phyloP scores from a whole-genome alignment of 2,329 filamentous ascomycete species.

The Aspergillus sp. region DNA sequence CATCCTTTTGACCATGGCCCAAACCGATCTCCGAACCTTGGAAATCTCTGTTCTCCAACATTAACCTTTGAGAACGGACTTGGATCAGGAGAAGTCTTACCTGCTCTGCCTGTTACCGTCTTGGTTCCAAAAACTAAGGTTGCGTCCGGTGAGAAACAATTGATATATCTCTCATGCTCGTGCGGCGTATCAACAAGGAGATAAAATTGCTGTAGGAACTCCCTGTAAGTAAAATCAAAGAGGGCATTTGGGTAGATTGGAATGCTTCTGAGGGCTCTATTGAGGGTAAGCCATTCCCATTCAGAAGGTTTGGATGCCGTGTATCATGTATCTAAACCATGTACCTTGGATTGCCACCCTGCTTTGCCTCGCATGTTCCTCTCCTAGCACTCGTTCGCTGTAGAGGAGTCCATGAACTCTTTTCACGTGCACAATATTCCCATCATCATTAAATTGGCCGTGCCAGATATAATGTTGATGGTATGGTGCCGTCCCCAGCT shows the following conservation, averaged over 20 bases:
- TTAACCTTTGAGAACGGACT: neutral
- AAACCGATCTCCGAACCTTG: neutral
- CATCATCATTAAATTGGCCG: neutral
- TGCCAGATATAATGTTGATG: neutral
- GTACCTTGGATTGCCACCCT: neutral
- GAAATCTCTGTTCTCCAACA: neutral
- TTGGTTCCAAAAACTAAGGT: neutral
- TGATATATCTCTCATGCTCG: neutral
- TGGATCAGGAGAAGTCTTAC: neutral
- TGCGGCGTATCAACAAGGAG: neutral
- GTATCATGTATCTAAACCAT: neutral
- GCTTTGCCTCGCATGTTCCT: neutral
- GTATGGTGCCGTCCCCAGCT: neutral
- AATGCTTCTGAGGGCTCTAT: neutral
- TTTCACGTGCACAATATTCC: neutral
- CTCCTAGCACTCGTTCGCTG: neutral
- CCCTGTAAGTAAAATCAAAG: neutral
- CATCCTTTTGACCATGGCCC: neutral
- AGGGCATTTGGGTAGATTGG: neutral
- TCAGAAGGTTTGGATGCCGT: neutral
- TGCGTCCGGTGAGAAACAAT: neutral
- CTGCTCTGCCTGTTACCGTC: neutral
- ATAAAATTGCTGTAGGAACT: neutral
- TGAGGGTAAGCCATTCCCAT: neutral
- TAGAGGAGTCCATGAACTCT: neutral